Conservation (phyloP, 2,329 filamentous ascomycete genomes). For the Pleurostoma richardsiae region DNA sequence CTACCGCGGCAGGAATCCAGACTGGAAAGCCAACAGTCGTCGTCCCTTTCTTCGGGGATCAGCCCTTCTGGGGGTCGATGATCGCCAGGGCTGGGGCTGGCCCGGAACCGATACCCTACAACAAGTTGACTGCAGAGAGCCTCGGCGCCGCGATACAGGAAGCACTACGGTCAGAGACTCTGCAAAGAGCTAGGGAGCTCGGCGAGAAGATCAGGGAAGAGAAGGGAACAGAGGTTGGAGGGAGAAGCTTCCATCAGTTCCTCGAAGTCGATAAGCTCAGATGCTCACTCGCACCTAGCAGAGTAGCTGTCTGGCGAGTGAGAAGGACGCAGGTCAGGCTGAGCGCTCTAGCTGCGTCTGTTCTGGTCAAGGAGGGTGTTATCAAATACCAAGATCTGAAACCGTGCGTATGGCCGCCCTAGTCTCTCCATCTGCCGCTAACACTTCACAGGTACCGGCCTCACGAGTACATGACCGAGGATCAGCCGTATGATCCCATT, state of each 20-base stretch:
- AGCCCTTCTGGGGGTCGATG: slow-evolving; percentile 80
- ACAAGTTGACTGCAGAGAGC: slow-evolving; percentile 60
- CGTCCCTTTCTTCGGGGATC: slow-evolving; percentile 83
- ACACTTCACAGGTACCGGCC: slow-evolving; percentile 36
- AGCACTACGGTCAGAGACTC: slow-evolving; percentile 55
- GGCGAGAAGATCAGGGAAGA: slow-evolving; percentile 64
- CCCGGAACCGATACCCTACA: slow-evolving; percentile 64
- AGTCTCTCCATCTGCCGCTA: slow-evolving; percentile 1
- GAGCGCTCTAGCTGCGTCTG: slow-evolving; percentile 67
- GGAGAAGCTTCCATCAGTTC: slow-evolving; percentile 65
- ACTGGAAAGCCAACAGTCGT: slow-evolving; percentile 76
- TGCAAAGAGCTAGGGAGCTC: slow-evolving; percentile 50
- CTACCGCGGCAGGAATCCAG: slow-evolving; percentile 80
- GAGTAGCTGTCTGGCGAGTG: slow-evolving; percentile 71
- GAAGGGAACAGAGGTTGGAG: slow-evolving; percentile 50
- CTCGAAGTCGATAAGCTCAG: slow-evolving; percentile 61
- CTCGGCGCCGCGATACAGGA: slow-evolving; percentile 59
- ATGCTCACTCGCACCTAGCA: slow-evolving; percentile 63
- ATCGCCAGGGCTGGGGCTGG: slow-evolving; percentile 68
- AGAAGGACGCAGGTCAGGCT: slow-evolving; percentile 62
- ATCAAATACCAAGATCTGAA: slow-evolving; percentile 69
- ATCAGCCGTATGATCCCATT: slow-evolving; percentile 74
- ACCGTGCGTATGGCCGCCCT: slow-evolving; percentile 44
- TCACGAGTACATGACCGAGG: slow-evolving; percentile 69
- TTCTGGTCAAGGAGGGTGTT: slow-evolving; percentile 59